Evolutionary conservation across 2,329 filamentous ascomycete genomes (phyloP), one percentile per base, ranked within the genome.

Genomic region (Cercospora sp.): DNA sequence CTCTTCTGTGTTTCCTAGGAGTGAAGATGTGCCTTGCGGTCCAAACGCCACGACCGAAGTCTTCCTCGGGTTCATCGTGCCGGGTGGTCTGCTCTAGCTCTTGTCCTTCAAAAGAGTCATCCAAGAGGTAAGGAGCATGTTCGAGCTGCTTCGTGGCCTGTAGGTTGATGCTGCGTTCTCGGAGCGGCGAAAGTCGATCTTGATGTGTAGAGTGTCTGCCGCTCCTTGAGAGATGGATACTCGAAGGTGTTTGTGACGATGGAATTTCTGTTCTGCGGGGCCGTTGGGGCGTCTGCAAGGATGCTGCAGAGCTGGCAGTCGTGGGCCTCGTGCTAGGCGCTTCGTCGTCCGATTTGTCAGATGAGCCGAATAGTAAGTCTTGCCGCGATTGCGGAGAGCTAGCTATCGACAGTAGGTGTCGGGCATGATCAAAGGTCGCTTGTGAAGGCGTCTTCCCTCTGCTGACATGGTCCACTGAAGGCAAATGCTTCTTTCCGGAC

Each of bases 211-310:
- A n/a, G 20, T 3, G 26, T 30, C 26, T 55, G 23, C 42, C 26
- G 30, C 60, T 63, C 57, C 20, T 58, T 30, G 71, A 72, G 3
- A 68, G 65, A 33, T 60, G 48, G 30, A 68, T 59, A 48, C 67
- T 71, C n/a, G 69, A 63, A 42, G 71, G 68, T 30, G 68, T 71
- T 10, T 69, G 63, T 28, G 71, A 73, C 5, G 70, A 71, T 16
- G 71, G 71, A 10, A 73, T 64, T 3, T 63, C 67, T 18, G 48
- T 66, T 45, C 59, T 65, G 5, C 40, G 55, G 6, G 48, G 18
- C 51, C 58, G 65, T 33, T 61, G 59, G 13, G 71, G 70, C 9
- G 71, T 73, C 16, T 55, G 66, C 20, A 63, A 64, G 9, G 40
- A 42, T 20, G 45, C 28, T 6, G 36, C 45, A 13, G 68, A 68